phyloP scores from a whole-genome alignment of 1,284 basidiomycete genomes.

The Cryptococcus sp. region DNA sequence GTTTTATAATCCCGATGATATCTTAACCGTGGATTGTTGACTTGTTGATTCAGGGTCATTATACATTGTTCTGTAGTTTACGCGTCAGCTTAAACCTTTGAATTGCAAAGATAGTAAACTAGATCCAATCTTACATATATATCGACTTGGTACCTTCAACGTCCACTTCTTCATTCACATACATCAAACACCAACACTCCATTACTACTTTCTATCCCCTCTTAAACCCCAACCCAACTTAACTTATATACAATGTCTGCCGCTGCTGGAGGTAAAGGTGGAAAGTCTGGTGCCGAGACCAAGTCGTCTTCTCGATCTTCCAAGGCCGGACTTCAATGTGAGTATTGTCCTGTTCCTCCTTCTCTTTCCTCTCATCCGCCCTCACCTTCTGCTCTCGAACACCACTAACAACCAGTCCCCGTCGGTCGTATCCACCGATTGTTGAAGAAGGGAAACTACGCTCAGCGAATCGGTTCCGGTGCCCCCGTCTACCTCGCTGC shows the following conservation, averaged over 20 bases:
- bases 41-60: too few species aligned
- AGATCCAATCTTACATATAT: too few species aligned
- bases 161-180: conserved; percentile 1
- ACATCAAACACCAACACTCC: background rate
- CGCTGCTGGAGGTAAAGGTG: conserved; percentile 52
- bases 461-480: conserved; percentile 59
- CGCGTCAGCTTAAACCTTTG: too few species aligned
- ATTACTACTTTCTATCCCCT: conserved; percentile 5
- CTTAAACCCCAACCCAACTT: conserved; percentile 17
- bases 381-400: background rate
- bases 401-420: conserved; percentile 54
- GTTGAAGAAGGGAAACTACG: conserved; percentile 79
- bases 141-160: conserved; percentile 5
- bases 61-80: too few species aligned
- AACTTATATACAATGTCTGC: conserved; percentile 52
- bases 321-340: conserved; percentile 71
- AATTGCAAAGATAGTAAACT: too few species aligned
- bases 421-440: conserved; percentile 85
- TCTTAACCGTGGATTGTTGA: too few species aligned
- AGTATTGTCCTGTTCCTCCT: conserved; percentile 16
- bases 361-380: background rate
- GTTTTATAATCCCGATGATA: background rate
- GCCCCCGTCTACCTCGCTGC: conserved; percentile 75
- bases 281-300: conserved; percentile 51
- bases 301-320: conserved; percentile 68